Evolutionary conservation across 306 rosid genomes (phyloP).

Genomic region (Trichosanthes truncata): DNA sequence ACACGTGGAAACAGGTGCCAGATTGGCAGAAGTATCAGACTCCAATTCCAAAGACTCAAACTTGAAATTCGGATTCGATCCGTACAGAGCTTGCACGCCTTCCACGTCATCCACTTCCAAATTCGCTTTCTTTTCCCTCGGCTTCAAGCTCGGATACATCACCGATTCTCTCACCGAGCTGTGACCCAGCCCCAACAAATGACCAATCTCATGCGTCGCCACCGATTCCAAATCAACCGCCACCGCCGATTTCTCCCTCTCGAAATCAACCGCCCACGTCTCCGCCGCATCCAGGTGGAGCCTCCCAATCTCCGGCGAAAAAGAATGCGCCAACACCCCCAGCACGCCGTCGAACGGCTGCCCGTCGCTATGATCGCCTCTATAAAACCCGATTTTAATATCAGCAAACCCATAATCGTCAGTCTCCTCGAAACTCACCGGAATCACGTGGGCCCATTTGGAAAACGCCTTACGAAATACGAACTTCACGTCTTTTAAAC

Average conservation of each 20-base stretch:
- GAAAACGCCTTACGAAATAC: slow-evolving; percentile 39
- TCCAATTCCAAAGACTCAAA: slow-evolving; percentile 25
- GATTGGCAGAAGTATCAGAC: slow-evolving; percentile 44
- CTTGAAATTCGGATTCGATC: slow-evolving; percentile 58
- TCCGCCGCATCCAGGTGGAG: slow-evolving; percentile 83
- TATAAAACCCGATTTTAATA: slow-evolving; percentile 57
- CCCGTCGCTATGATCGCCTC: slow-evolving; percentile 73
- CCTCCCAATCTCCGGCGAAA: slow-evolving; percentile 66
- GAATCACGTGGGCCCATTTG: slow-evolving; percentile 63
- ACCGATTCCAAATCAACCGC: slow-evolving; percentile 84
- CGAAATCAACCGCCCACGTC: slow-evolving; percentile 64
- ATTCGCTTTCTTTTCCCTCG: slow-evolving; percentile 52
- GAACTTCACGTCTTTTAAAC: slow-evolving; percentile 20
- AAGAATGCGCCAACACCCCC: slow-evolving; percentile 74
- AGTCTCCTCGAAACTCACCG: slow-evolving; percentile 43
- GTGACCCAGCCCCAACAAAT: slow-evolving; percentile 70
- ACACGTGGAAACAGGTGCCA: slow-evolving; percentile 15
- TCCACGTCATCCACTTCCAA: slow-evolving; percentile 51
- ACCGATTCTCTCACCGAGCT: slow-evolving; percentile 53
- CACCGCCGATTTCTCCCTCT: slow-evolving; percentile 31
- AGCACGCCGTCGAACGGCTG: slow-evolving; percentile 80
- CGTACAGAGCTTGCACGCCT: slow-evolving; percentile 75
- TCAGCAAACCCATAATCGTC: slow-evolving; percentile 41
- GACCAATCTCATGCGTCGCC: slow-evolving; percentile 82
- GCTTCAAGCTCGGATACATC: slow-evolving; percentile 75